Percentiles rank a stretch among this genome's conserved stretches.
phyloP scores from a whole-genome alignment of 257 asterid species.

The Nicotiana obtusifolia region DNA sequence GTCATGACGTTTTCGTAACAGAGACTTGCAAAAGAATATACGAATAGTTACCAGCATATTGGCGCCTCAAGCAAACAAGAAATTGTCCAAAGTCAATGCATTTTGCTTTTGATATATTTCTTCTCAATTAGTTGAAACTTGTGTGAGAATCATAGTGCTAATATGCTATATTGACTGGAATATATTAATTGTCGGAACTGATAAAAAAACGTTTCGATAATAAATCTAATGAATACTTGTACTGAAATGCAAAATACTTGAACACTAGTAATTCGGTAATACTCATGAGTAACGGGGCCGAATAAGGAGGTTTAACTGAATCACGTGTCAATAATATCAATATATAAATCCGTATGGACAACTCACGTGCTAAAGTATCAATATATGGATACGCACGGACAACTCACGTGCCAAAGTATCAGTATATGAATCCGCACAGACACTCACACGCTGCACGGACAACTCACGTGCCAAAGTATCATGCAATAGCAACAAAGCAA shows the following conservation, averaged over 20 bases:
- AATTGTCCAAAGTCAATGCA: conserved; percentile 10
- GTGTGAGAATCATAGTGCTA: conserved; percentile 18
- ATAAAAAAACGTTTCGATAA: not conserved
- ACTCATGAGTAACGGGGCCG: too few species aligned
- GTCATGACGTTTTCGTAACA: not conserved
- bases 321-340: too few species aligned
- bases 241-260: not conserved
- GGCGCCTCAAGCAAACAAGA: not conserved
- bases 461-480: too few species aligned
- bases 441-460: too few species aligned
- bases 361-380: too few species aligned
- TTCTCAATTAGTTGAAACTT: not conserved
- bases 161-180: not conserved
- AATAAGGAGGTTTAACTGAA: too few species aligned
- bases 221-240: not conserved
- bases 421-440: too few species aligned
- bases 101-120: not conserved
- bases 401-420: too few species aligned
- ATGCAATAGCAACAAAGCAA: too few species aligned
- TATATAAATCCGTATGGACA: too few species aligned
- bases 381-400: too few species aligned
- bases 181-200: not conserved
- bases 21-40: conserved; percentile 5
- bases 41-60: conserved; percentile 7
- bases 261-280: too few species aligned